Evolutionary conservation across 257 asterid genomes (phyloP).

Genomic region (Nyctanthes arbortristis): DNA sequence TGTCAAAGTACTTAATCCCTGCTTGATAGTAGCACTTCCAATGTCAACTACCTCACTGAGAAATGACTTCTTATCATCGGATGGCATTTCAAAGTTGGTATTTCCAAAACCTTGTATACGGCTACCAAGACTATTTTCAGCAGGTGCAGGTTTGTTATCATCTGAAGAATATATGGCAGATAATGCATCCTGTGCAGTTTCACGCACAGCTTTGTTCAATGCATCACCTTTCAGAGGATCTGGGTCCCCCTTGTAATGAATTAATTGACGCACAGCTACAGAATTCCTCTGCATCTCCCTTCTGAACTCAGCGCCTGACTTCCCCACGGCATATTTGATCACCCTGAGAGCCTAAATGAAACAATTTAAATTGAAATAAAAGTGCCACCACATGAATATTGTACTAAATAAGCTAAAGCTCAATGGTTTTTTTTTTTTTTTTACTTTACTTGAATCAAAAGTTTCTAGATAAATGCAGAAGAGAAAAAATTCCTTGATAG

Average conservation of each 20-base stretch:
- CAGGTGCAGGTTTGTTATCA: slow-evolving; percentile 65
- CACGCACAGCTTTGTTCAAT: slow-evolving; percentile 93
- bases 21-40: slow-evolving; percentile 89
- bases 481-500: background rate
- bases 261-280: slow-evolving; percentile 78
- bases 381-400: slow-evolving; percentile 1
- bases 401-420: background rate
- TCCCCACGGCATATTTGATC: slow-evolving; percentile 87
- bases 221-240: slow-evolving; percentile 97
- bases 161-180: slow-evolving; percentile 83
- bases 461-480: slow-evolving; percentile 7
- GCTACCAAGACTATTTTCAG: slow-evolving; percentile 71
- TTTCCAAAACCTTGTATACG: slow-evolving; percentile 96
- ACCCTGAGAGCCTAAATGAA: slow-evolving; percentile 74
- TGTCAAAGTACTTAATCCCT: slow-evolving; percentile 76
- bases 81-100: slow-evolving; percentile 67
- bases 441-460: background rate
- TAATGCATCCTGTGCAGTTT: slow-evolving; percentile 92
- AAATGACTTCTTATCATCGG: slow-evolving; percentile 84
- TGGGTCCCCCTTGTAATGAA: slow-evolving; percentile 92
- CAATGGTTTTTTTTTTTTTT: background rate
- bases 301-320: slow-evolving; percentile 91
- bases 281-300: slow-evolving; percentile 99
- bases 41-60: slow-evolving; percentile 89
- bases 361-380: slow-evolving; percentile 15